phyloP scores from a whole-genome alignment of 495 filamentous ascomycete species.

The Jackrogersella minutella region DNA sequence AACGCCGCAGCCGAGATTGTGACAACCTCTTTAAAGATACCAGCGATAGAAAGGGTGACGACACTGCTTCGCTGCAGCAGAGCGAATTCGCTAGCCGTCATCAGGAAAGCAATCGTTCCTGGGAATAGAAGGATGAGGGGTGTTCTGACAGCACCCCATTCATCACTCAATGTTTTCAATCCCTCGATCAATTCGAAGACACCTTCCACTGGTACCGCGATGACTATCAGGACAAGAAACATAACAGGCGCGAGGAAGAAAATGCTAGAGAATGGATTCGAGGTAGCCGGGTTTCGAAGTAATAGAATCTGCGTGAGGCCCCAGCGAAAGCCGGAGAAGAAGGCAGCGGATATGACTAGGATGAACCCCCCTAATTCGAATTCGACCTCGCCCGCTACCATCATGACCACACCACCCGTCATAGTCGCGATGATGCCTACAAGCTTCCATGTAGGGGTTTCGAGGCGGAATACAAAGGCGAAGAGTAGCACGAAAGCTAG shows the following conservation, averaged over 20 bases:
- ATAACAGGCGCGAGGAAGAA: constrained; percentile 97
- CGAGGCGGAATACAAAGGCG: constrained; percentile 93
- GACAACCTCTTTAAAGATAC: constrained; percentile 99
- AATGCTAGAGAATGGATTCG: constrained; percentile 95
- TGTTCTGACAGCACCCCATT: constrained; percentile 67
- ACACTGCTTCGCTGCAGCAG: constrained; percentile 94
- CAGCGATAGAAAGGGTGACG: constrained; percentile 94
- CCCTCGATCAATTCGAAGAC: constrained; percentile 69
- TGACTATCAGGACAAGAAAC: constrained; percentile 81
- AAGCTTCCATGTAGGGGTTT: constrained; percentile 83
- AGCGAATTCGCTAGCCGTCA: constrained; percentile 97
- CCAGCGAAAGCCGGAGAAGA: constrained; percentile 98
- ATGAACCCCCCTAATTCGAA: constrained; percentile 90
- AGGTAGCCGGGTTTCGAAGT: constrained; percentile 91
- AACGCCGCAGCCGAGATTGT: constrained; percentile 90
- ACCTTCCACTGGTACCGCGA: constrained; percentile 89
- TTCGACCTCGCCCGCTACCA: constrained; percentile 95
- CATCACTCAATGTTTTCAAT: constrained; percentile 64
- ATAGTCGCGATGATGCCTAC: constrained; percentile 89
- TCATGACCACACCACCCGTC: constrained; percentile 97
- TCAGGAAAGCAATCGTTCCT: constrained; percentile 89
- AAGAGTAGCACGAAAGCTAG: constrained; percentile 95
- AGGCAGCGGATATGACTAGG: constrained; percentile 89
- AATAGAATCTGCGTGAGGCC: constrained; percentile 95
- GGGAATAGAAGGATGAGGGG: constrained; percentile 84